Evolutionary conservation across 805 yeast species (phyloP), one percentile per base, ranked within the genome.

Genomic region (Isabelozyma gotoi): DNA sequence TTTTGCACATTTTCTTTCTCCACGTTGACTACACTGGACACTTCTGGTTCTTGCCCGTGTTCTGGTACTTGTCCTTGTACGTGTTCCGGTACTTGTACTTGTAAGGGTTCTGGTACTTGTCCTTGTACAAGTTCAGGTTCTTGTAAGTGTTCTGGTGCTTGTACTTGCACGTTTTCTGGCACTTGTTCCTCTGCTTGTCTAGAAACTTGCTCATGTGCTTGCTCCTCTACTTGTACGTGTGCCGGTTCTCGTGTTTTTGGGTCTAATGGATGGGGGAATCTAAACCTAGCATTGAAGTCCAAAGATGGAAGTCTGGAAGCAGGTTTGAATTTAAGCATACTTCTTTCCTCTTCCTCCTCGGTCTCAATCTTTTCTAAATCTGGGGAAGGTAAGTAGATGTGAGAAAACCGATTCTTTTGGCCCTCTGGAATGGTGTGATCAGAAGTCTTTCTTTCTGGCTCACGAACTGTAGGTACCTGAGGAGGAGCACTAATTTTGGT

Each of bases 371-470:
- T 35, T 12, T 36, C 39, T 14, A 62, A 50, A 17, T 47, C 54
- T 2, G 68, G 69, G 7, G 36, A 48, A 1, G 67, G 67, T 18
- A 44, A 53, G 40, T 54, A 61, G 15, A 59, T 34, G 17, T 53
- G 44, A 19, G 48, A 44, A 44, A 47, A 64, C 16, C 51, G 51
- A 19, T 50, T 50, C 43, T 55, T 53, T 14, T 50, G 44, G 2
- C 68, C 68, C 11, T 51, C 43, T 0, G 67, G 67, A 20, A 60
- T 56, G 15, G 45, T 47, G 2, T 60, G 49, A 37, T 55, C 39
- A 5, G 57, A 40, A 2, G 15, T 29, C 16, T 31, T 36, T 52
- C 52, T 34, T 46, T 46, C 19, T 41, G 29, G 8, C 29, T 24
- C 29, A 24, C 29, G 29, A 24, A 5, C n/a, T n/a, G n/a, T n/a